phyloP scores from a whole-genome alignment of 2,329 filamentous ascomycete genomes.

The Colletotrichum tabaci region DNA sequence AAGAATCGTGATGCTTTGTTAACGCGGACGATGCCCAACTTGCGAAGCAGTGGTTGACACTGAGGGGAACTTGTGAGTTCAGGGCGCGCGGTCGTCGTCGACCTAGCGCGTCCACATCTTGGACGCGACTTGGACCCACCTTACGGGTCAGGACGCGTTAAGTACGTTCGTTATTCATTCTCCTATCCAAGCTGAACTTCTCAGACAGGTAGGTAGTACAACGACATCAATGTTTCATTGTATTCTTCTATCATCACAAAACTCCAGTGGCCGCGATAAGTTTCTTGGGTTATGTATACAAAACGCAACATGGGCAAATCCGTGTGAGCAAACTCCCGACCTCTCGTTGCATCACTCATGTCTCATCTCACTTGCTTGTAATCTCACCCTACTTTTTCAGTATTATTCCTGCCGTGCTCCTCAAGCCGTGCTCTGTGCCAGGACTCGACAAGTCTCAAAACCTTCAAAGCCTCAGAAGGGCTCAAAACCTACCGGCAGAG shows the following conservation, averaged over 20 bases:
- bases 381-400: background rate
- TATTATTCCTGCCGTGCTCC: too few species aligned
- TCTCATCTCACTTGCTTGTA: background rate
- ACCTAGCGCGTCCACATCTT: conserved; percentile 24
- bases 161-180: conserved; percentile 11
- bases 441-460: background rate
- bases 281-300: background rate
- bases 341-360: background rate
- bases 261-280: too few species aligned
- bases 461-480: background rate
- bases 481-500: background rate
- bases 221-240: too few species aligned
- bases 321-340: background rate
- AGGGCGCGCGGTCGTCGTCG: conserved; percentile 4
- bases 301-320: background rate
- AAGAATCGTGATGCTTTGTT: background rate
- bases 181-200: too few species aligned
- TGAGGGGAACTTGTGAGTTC: background rate
- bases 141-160: conserved; percentile 16
- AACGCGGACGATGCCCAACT: background rate
- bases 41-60: background rate
- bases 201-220: too few species aligned
- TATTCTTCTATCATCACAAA: too few species aligned
- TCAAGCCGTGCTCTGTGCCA: background rate
- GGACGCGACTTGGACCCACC: conserved; percentile 27